These are phyloP conservation scores for Triglochin maritima DNA, from an alignment of 106 monocot species.

Conservation along the genomic window DNA sequence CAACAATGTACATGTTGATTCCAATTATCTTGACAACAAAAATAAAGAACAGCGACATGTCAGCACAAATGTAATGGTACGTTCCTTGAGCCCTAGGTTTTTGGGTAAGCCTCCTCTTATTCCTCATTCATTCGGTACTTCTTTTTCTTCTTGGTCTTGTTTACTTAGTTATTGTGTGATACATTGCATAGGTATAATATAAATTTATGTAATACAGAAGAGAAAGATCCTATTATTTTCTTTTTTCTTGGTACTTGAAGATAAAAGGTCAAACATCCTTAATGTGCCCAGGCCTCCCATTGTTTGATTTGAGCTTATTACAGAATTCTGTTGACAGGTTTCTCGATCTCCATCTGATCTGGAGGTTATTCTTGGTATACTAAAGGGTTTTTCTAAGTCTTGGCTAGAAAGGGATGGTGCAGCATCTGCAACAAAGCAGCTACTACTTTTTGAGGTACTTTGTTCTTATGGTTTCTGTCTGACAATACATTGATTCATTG, in stretches of 20 bases:
- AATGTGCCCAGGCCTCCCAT: too few relatives aligned
- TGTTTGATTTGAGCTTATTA: too few relatives aligned
- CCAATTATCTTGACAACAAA: conserved; percentile 11
- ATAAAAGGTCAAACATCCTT: too few relatives aligned
- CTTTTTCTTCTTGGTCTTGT: too few relatives aligned
- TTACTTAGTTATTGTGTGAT: too few relatives aligned
- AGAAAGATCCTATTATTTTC: too few relatives aligned
- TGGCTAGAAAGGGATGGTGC: conserved; percentile 41
- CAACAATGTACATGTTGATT: conserved; percentile 16
- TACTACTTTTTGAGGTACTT: conserved; percentile 79
- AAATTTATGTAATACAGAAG: too few relatives aligned
- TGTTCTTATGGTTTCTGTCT: conserved; percentile 4
- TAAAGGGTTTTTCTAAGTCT: conserved; percentile 55
- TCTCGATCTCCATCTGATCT: conserved; percentile 68
- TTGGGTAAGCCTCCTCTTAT: neutral
- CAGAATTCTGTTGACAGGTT: conserved; percentile 27
- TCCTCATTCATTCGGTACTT: neutral
- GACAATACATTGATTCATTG: too few relatives aligned
- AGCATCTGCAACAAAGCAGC: conserved; percentile 59
- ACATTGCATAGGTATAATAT: too few relatives aligned
- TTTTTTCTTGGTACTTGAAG: too few relatives aligned
- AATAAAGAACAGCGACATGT: conserved; percentile 41
- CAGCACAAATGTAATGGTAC: conserved; percentile 56
- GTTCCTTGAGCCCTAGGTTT: neutral
- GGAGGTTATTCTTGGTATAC: conserved; percentile 64